Conservation (phyloP, 1,139 yeast genomes). For the Diutina pseudorugosa region DNA sequence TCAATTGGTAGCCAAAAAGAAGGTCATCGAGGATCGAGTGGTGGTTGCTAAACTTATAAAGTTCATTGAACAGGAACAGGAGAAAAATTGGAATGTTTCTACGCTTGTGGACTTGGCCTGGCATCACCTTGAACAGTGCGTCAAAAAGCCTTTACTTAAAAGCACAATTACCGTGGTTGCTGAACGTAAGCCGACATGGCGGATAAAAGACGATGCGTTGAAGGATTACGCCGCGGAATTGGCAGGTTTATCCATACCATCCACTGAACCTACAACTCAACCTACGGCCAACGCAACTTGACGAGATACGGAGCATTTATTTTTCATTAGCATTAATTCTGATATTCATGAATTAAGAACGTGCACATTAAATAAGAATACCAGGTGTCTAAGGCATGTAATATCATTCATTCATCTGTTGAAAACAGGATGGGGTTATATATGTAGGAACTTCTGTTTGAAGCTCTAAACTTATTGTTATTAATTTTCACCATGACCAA, state of each 20-base stretch:
- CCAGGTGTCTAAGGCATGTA: no score
- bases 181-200: background rate
- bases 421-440: background rate
- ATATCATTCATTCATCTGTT: background rate
- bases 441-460: background rate
- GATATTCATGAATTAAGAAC: background rate
- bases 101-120: background rate
- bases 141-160: background rate
- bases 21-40: background rate
- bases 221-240: background rate
- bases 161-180: background rate
- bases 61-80: background rate
- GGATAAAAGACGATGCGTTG: background rate
- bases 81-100: background rate
- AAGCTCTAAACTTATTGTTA: background rate
- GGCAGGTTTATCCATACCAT: background rate
- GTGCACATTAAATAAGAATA: no score
- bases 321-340: no score
- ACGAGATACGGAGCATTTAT: no score
- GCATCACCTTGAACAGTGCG: background rate
- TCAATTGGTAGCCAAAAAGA: background rate
- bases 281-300: background rate
- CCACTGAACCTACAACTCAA: background rate
- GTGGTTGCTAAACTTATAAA: background rate
- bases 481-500: background rate